Percentiles rank a stretch among this genome's conserved stretches.
Evolutionary conservation across 805 yeast species (phyloP).

Genomic region (Tetrapisispora nanseiensis): DNA sequence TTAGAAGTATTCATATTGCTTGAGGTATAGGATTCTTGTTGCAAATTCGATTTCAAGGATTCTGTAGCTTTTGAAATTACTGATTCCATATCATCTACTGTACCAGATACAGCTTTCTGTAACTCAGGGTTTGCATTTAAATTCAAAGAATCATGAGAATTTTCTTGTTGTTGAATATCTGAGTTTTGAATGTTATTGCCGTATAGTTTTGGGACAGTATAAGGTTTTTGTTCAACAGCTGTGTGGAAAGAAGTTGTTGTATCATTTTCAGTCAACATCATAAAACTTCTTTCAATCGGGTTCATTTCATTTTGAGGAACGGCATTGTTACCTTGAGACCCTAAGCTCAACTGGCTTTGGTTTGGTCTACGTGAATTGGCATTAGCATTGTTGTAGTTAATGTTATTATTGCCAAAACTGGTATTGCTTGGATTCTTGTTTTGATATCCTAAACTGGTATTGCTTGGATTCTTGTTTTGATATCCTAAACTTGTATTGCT

Average conservation of each 20-base stretch:
- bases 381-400: background rate
- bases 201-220: background rate
- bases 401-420: background rate
- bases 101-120: conserved; percentile 4
- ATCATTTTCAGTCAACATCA: conserved; percentile 24
- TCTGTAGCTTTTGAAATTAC: background rate
- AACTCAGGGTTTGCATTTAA: conserved; percentile 15
- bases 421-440: background rate
- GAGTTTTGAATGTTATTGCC: background rate
- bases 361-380: background rate
- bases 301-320: conserved; percentile 8
- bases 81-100: background rate
- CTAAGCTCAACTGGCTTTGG: background rate
- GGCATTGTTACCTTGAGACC: background rate
- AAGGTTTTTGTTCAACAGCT: background rate
- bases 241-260: conserved; percentile 5
- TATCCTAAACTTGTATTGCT: background rate
- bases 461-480: background rate
- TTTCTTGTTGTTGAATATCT: background rate
- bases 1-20: background rate
- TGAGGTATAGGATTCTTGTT: background rate
- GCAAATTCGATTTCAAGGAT: background rate
- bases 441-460: background rate
- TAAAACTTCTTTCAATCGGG: conserved; percentile 26
- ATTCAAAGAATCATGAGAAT: conserved; percentile 9